Evolutionary conservation across 208 protist genomes (phyloP).

Genomic region (Acanthamoeba lenticulata): DNA sequence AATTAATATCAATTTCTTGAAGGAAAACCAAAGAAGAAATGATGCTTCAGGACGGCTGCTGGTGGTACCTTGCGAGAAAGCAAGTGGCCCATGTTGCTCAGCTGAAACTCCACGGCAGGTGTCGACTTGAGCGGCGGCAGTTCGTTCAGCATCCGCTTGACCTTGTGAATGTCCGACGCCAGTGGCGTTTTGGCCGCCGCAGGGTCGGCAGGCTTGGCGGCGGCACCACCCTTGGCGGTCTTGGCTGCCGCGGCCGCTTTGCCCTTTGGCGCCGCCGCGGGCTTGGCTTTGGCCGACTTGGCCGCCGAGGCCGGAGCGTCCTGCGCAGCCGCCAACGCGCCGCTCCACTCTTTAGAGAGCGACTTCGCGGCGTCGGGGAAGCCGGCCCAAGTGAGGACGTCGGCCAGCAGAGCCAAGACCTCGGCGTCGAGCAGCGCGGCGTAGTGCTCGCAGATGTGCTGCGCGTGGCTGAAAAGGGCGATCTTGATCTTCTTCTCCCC

Average conservation of each 20-base stretch:
- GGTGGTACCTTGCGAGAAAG: conserved; percentile 88
- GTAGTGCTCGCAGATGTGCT: conserved; percentile 52
- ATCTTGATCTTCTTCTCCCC: not conserved
- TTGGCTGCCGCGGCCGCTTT: not conserved
- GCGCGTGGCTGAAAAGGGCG: not conserved
- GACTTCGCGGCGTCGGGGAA: conserved; percentile 5
- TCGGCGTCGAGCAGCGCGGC: not conserved
- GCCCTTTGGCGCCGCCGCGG: no score
- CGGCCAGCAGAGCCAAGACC: not conserved
- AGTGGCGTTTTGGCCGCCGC: not conserved
- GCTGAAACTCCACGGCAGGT: conserved; percentile 81
- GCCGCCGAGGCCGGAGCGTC: not conserved
- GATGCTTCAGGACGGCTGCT: no score
- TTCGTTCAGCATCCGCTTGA: not conserved
- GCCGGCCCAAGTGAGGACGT: not conserved
- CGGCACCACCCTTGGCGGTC: no score
- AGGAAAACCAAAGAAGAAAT: not conserved
- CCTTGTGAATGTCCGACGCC: not conserved
- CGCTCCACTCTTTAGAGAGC: not conserved
- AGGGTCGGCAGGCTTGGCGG: not conserved
- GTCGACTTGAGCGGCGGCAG: no score
- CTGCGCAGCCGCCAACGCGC: not conserved
- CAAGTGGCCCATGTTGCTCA: conserved; percentile 92
- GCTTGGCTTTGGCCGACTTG: not conserved
- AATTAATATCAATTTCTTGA: not conserved